Percentiles rank a stretch among this genome's conserved stretches.
These are phyloP conservation scores for Xylariaceae sp. DNA, from an alignment of 2,329 filamentous ascomycete genomes.

Conservation along the genomic window DNA sequence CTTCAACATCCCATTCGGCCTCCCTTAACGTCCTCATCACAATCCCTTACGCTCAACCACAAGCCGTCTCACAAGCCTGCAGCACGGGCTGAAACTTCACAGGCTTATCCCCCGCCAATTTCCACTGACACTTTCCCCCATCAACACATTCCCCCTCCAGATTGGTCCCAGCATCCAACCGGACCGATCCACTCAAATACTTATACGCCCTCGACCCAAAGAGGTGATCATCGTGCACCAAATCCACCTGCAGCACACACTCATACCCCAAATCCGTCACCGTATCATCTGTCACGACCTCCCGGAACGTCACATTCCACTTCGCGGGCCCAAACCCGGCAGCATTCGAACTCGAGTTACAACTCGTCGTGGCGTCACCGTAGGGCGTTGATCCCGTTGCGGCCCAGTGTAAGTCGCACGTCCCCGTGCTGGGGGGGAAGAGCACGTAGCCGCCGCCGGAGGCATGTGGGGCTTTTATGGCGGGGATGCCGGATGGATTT, in stretches of 20 bases:
- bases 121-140: constrained; percentile 18
- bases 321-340: constrained; percentile 7
- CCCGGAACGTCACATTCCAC: constrained; percentile 21
- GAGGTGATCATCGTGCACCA: not conserved
- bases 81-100: constrained; percentile 21
- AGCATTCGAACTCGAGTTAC: not conserved
- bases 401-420: constrained; percentile 22
- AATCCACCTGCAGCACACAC: too few species aligned
- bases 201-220: constrained; percentile 21
- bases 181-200: constrained; percentile 9
- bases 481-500: constrained; percentile 18
- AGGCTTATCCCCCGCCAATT: constrained; percentile 14
- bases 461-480: constrained; percentile 22
- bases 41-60: constrained; percentile 13
- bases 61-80: constrained; percentile 22
- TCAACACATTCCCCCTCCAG: constrained; percentile 21
- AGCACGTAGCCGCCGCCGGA: constrained; percentile 25
- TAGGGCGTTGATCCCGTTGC: constrained; percentile 17
- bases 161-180: constrained; percentile 8
- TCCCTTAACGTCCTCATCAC: not conserved
- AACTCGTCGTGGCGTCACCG: constrained; percentile 20
- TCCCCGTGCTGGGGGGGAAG: constrained; percentile 20
- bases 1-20: too few species aligned
- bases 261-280: too few species aligned
- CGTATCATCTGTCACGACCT: constrained; percentile 16